Base-by-base conservation (phyloP, 257 asterid genomes). In the Craterostigma plantagineum region DNA sequence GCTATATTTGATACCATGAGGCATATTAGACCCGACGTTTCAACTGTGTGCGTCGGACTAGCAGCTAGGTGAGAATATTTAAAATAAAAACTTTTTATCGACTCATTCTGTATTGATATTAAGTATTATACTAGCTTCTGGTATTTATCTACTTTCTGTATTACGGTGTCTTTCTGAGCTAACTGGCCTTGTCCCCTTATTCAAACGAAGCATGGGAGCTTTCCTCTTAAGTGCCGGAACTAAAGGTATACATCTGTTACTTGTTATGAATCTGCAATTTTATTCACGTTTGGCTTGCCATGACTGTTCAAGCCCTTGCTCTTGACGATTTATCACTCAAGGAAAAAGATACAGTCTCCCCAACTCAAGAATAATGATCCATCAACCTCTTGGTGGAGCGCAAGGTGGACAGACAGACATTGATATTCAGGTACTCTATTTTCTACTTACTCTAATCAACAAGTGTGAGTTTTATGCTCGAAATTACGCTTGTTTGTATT, bases 341-440 rank as follows among this genome's bases (percentile, higher is more conserved):
- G 93, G 93, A 33, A 79, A 79, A 69, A 67, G 93, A 58, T 79
- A 70, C 36, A 79, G 93, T 62, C 75, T 75, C 51, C 84, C 85
- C 17, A 70, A 75, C 68, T 75, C 90, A 17, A 70, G 87, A 68
- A 72, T 75, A 65, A 75, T 75, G 92, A 77, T 79, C 53, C 94
- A 81, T 71, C 94, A 81, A 64, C 94, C 94, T 37, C 78, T 77
- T 50, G 94, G 94, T 59, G 94, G 92, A 54, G 80, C 80, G 13
- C 92, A 81, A 58, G 94, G 94, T 66, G 63, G 62, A 18, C 87
- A 74, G 68, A 71, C 81, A 36, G 92, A 77, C 57, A 55, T 81
- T 49, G 87, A 81, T 45, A 72, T 81, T 44, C 94, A 81, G 92
- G 94, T 81, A 52, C 9, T 33, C 56, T 13, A n/a, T n/a, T n/a